Evolutionary conservation across 257 asterid genomes (phyloP).

Genomic region (Jacaranda copaia): DNA sequence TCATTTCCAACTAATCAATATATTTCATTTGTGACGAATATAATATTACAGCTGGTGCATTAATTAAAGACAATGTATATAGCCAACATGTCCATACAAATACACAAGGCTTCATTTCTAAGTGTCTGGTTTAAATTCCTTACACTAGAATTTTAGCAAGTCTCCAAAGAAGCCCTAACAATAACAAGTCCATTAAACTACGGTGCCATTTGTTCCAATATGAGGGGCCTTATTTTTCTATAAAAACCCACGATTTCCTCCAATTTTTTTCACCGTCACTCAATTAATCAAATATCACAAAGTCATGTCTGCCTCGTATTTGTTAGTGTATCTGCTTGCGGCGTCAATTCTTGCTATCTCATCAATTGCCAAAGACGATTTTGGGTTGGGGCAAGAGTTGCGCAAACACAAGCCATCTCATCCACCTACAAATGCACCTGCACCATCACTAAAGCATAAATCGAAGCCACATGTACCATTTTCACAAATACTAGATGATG

Average conservation of each 20-base stretch:
- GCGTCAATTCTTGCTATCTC: background rate
- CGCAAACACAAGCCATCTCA: background rate
- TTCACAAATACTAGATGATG: background rate
- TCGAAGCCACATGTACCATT: background rate
- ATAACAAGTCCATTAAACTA: background rate
- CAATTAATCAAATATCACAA: background rate
- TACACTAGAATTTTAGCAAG: background rate
- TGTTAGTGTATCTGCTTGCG: background rate
- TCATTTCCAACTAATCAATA: too few relatives aligned
- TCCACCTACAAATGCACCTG: constrained; percentile 2
- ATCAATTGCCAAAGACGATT: background rate
- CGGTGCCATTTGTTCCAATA: background rate
- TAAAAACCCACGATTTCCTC: background rate
- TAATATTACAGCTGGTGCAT: too few relatives aligned
- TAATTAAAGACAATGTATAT: too few relatives aligned
- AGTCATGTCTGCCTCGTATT: background rate
- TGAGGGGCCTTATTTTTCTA: background rate
- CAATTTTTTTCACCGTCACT: background rate
- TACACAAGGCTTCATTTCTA: too few relatives aligned
- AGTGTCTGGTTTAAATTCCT: background rate
- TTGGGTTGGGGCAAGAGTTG: background rate
- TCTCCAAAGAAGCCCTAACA: background rate
- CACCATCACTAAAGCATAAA: background rate
- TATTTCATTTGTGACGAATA: too few relatives aligned
- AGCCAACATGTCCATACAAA: too few relatives aligned